Conservation (phyloP, 2,329 filamentous ascomycete species). For the Mycogone perniciosa region DNA sequence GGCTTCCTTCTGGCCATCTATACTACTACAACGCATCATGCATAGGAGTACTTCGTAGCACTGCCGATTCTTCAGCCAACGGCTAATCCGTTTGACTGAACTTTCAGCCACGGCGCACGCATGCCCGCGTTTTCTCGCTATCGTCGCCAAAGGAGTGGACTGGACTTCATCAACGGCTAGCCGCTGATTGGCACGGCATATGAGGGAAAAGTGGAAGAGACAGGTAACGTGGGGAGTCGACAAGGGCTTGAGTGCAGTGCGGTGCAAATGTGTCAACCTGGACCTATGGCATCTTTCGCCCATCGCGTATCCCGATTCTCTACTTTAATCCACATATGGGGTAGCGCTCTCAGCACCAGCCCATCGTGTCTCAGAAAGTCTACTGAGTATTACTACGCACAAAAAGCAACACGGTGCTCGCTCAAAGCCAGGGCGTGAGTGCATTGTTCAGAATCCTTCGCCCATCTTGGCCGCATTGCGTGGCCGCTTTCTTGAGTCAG, state of each 20-base stretch:
- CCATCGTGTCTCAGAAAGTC: not conserved
- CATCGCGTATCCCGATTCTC: constrained; percentile 8
- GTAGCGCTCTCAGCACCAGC: not conserved
- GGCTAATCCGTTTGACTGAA: not conserved
- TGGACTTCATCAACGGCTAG: not conserved
- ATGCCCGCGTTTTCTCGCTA: not conserved
- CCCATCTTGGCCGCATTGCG: too few relatives aligned
- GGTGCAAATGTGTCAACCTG: not conserved
- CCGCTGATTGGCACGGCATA: not conserved
- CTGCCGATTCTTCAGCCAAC: not conserved
- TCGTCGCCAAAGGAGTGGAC: not conserved
- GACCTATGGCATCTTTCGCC: not conserved
- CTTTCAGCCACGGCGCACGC: not conserved
- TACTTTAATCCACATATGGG: not conserved
- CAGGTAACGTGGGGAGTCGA: not conserved
- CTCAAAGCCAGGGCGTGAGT: too few relatives aligned
- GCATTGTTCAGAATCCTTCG: too few relatives aligned
- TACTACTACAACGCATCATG: too few relatives aligned
- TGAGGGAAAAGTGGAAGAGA: not conserved
- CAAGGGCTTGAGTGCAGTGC: not conserved
- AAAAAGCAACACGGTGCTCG: not conserved
- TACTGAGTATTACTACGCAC: not conserved
- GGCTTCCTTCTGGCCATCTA: too few relatives aligned
- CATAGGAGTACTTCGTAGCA: too few relatives aligned
- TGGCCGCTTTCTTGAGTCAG: too few relatives aligned